Evolutionary conservation across 73 alveolate species (phyloP), one percentile per base, ranked within the genome.

Genomic region (Halteria grandinella): DNA sequence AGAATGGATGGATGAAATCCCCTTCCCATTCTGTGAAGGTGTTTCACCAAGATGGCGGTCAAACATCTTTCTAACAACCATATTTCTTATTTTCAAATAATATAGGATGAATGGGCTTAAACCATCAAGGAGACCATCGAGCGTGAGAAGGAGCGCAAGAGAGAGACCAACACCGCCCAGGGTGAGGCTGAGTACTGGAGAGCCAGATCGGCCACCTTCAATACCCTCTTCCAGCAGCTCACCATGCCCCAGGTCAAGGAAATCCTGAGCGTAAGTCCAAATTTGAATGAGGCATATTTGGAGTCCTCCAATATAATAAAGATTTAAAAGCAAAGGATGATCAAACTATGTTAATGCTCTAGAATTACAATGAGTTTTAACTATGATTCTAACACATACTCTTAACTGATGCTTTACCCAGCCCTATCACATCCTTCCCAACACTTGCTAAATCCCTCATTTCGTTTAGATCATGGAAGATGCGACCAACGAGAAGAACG

Each of bases 111-210:
- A 69, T 86, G 88, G 87, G 83, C 91, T 44, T 34, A 75, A 21
- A 89, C 87, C 36, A 89, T 74, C 50, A 75, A 55, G 44, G 83
- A 73, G 48, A 75, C 86, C 43, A 58, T 87, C 18, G 89, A 70
- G 15, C 29, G 69, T 36, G 91, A 70, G 54, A 81, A 87, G 60
- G 41, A 33, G 41, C 55, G 75, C 12, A 48, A 55, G 49, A 33
- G 74, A 12, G 91, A 88, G 50, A 71, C 47, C 66, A 90, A 83
- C 51, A 73, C 95, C 12, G 97, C 97, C 23, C 36, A 88, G 40
- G 93, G 86, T 17, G 97, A 90, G 55, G 90, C 83, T 11, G 94
- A 87, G 84, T 71, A 63, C 83, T 90, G 95, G 95, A 71, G 95
- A 85, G 79, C 90, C 0, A 58, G 90, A 75, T 86, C 95, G 2